These are phyloP conservation scores for Picea engelmannii DNA, from an alignment of 83 land plant species.

Conservation along the genomic window DNA sequence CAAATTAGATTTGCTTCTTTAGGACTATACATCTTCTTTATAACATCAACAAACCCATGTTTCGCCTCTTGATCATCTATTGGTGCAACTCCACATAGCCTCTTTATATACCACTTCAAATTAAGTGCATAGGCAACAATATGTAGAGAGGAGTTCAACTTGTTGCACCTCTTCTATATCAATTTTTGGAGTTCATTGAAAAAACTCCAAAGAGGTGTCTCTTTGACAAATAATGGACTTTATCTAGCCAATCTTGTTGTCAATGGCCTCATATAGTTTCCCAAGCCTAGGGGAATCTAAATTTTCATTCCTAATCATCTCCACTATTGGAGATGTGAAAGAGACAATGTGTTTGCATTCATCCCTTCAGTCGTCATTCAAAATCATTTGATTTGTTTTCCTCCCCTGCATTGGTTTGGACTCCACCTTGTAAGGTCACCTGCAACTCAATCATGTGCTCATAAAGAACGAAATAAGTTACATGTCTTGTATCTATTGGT, in stretches of 20 bases:
- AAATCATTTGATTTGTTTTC: not conserved
- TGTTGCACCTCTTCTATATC: not conserved
- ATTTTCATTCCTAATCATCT: not conserved
- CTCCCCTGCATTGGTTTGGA: too few relatives aligned
- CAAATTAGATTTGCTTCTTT: too few relatives aligned
- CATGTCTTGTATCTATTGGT: not conserved
- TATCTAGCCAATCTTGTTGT: not conserved
- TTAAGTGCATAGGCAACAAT: not conserved
- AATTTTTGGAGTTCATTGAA: not conserved
- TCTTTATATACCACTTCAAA: not conserved
- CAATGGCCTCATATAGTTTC: not conserved
- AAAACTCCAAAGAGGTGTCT: not conserved
- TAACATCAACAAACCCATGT: too few relatives aligned
- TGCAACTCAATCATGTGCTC: not conserved
- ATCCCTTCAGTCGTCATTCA: not conserved
- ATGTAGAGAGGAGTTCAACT: not conserved
- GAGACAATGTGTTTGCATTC: not conserved
- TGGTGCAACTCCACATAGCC: not conserved
- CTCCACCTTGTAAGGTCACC: not conserved
- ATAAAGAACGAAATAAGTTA: not conserved
- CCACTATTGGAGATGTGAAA: not conserved
- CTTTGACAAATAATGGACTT: not conserved
- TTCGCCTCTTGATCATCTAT: not conserved
- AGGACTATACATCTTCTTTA: too few relatives aligned
- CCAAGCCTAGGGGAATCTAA: not conserved